Evolutionary conservation across 2,329 filamentous ascomycete species (phyloP), one percentile per base, ranked within the genome.

Genomic region (Aspergillus sp.): DNA sequence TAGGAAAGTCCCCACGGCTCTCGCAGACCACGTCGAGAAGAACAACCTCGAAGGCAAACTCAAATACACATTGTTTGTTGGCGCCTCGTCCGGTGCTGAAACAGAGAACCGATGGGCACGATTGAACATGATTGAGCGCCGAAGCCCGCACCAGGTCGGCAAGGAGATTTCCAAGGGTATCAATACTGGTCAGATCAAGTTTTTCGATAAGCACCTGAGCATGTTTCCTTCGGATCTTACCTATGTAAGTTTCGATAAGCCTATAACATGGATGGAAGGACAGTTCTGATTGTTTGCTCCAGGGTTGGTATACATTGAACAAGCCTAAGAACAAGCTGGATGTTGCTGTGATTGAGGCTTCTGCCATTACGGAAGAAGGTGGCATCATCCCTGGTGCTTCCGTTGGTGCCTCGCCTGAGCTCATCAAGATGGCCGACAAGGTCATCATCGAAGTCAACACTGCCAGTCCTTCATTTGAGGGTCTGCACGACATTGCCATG

Each of bases 401-500:
- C 7, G 88, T 95, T 27, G 89, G 89, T 43, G 89, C 89, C 9
- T 86, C 84, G 3, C 89, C 89, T 5, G 89, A 95, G 66, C 76
- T 95, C 42, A 77, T 95, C 39, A 88, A 95, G 69, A 88, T 94
- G 81, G 88, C 89, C 40, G 88, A 95, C 65, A 95, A 95, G 74
- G 77, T 95, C 69, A 89, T 95, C 60, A 88, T 95, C 60, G 89
- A 95, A 72, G 86, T 95, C 69, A 95, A 95, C 74, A 95, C 90
- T 0, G 75, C 88, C 1, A 80, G 87, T 40, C 89, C 89, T 5
- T 88, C 82, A 35, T 90, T 95, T 60, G 85, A 93, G 65, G 90
- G 88, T 41, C 78, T 95, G 12, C 89, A 95, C 74, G 90, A 95
- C 60, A 94, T 95, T 64, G 90, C 86, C 49, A 85, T 90, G 78